A percentile compares a stretch with the other conserved stretches of the same genome.
Evolutionary conservation across 176 grass and related monocot genomes (phyloP).

Genomic region (Bolboschoenus planiculmis): DNA sequence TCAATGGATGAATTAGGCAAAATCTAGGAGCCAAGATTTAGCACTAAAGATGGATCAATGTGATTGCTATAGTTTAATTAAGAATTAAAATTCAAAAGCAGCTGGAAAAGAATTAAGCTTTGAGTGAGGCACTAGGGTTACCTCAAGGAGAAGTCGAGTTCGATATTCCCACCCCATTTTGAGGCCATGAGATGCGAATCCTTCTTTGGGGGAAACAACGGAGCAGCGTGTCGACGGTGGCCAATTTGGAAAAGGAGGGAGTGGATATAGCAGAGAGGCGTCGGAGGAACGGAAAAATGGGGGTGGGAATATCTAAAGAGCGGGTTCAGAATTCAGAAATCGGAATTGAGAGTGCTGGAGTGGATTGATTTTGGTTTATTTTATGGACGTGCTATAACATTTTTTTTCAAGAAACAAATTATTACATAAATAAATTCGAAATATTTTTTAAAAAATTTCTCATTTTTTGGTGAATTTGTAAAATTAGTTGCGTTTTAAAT

Average conservation of each 20-base stretch:
- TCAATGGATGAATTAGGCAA: background rate
- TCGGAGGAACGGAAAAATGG: background rate
- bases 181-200: background rate
- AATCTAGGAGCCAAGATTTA: background rate
- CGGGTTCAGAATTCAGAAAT: background rate
- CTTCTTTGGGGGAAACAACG: background rate
- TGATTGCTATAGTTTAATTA: background rate
- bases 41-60: background rate
- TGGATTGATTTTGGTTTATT: too few relatives aligned
- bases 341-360: too few relatives aligned
- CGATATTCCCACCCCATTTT: conserved; percentile 12
- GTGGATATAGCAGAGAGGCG: conserved; percentile 7
- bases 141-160: background rate
- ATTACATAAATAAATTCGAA: too few relatives aligned
- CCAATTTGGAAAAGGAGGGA: background rate
- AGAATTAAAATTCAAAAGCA: background rate
- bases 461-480: too few relatives aligned
- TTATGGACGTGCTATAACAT: too few relatives aligned
- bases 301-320: conserved; percentile 3
- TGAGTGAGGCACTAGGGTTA: background rate
- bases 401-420: too few relatives aligned
- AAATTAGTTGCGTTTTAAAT: too few relatives aligned
- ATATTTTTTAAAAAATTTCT: too few relatives aligned
- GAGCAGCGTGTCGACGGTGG: background rate
- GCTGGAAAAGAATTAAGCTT: background rate